phyloP scores from a whole-genome alignment of 2,329 filamentous ascomycete genomes.

The Alternaria atra region DNA sequence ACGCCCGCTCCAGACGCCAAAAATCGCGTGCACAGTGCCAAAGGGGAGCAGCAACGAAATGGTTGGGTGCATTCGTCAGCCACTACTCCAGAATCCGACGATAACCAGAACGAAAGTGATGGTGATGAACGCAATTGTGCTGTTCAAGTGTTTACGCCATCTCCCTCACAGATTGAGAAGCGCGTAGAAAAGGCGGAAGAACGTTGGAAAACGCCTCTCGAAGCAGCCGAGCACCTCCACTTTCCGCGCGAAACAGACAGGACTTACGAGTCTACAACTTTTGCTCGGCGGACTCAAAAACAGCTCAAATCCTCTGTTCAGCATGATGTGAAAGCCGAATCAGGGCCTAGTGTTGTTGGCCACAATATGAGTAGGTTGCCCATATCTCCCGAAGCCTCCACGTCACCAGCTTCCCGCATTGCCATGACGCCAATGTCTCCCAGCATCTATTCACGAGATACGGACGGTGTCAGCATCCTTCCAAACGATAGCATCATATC shows the following conservation, averaged over 20 bases:
- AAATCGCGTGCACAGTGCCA: constrained; percentile 9
- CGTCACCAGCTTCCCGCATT: constrained; percentile 17
- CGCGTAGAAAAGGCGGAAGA: constrained; percentile 51
- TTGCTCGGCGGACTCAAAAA: constrained; percentile 3
- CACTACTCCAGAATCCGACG: constrained; percentile 10
- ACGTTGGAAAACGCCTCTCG: constrained; percentile 55
- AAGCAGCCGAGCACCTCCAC: constrained; percentile 42
- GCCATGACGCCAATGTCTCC: constrained; percentile 52
- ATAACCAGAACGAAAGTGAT: background rate
- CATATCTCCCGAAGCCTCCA: constrained; percentile 5
- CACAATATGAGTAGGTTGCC: background rate
- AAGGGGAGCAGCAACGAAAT: constrained; percentile 19
- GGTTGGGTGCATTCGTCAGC: constrained; percentile 14
- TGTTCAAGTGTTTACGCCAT: constrained; percentile 38
- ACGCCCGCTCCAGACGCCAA: constrained; percentile 17
- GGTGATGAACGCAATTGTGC: background rate
- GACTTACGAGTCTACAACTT: constrained; percentile 24
- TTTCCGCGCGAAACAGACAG: constrained; percentile 42
- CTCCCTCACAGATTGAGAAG: constrained; percentile 50
- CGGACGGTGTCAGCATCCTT: constrained; percentile 50
- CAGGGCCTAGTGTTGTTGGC: too few species aligned
- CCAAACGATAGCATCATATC: constrained; percentile 48
- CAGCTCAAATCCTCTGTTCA: background rate
- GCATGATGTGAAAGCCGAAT: background rate
- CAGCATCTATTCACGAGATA: constrained; percentile 58